A percentile compares a stretch with the other conserved stretches of the same genome.
Evolutionary conservation across 441 rosid genomes (phyloP).

Genomic region (Erodium texanum): DNA sequence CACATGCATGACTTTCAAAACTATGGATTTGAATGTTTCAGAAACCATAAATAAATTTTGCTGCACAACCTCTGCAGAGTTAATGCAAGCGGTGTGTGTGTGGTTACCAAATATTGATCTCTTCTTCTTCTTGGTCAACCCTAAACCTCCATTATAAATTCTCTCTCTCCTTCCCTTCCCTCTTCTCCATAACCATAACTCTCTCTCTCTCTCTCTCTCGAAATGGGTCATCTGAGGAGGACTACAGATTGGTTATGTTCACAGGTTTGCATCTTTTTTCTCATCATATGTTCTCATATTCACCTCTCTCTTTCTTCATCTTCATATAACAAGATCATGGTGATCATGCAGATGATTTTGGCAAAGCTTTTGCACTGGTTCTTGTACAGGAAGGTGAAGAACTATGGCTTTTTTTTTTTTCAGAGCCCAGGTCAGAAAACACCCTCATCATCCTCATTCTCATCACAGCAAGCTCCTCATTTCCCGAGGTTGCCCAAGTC

Average conservation of each 20-base stretch:
- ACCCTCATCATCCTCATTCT: constrained; percentile 21
- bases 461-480: no score
- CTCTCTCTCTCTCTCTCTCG: no score
- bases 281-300: no score
- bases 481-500: no score
- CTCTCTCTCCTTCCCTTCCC: background rate
- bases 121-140: background rate
- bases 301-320: background rate
- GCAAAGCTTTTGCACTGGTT: constrained; percentile 52
- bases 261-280: no score
- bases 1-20: background rate
- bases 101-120: background rate
- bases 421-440: constrained; percentile 34
- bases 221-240: no score
- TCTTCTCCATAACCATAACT: no score
- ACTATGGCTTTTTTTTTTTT: constrained; percentile 41
- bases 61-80: background rate
- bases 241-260: no score
- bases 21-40: background rate
- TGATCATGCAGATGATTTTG: constrained; percentile 42
- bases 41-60: background rate
- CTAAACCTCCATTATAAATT: constrained; percentile 10
- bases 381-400: constrained; percentile 51
- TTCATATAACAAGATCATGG: constrained; percentile 25
- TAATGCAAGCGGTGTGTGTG: background rate